A percentile compares a stretch with the other conserved stretches of the same genome.
These are phyloP conservation scores for Globisporangium echinulatum DNA, from an alignment of 352 stramenopile genomes.

Conservation along the genomic window DNA sequence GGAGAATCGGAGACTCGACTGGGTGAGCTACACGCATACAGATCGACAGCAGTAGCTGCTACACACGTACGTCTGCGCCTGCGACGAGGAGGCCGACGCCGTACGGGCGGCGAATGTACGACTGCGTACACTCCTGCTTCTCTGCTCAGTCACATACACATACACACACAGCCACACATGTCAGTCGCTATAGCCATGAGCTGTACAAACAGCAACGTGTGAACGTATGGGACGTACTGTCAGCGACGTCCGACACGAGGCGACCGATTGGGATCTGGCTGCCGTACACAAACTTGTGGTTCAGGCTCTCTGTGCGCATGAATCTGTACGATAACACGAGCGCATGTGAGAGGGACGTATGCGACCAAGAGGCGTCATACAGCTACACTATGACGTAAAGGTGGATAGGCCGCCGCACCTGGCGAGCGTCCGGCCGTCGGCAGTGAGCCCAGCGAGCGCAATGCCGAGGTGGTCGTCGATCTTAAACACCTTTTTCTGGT, in stretches of 20 bases:
- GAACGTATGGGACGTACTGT: slow-evolving; percentile 48
- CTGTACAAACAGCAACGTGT: too few species aligned
- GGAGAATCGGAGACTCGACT: too few species aligned
- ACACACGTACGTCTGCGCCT: slow-evolving; percentile 51
- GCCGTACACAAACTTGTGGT: slow-evolving; percentile 99
- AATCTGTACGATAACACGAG: slow-evolving; percentile 37
- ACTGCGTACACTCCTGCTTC: slow-evolving; percentile 99
- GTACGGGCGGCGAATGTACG: slow-evolving; percentile 98
- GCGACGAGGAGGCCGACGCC: slow-evolving; percentile 97
- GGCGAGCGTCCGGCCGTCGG: slow-evolving; percentile 94
- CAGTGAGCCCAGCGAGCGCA: slow-evolving; percentile 96
- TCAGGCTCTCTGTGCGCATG: slow-evolving; percentile 97
- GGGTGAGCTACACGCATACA: slow-evolving; percentile 20
- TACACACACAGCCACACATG: neutral
- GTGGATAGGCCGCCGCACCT: slow-evolving; percentile 15
- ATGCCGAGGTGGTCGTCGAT: slow-evolving; percentile 99
- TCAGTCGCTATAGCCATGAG: neutral
- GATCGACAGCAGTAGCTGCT: too few species aligned
- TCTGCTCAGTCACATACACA: slow-evolving; percentile 25
- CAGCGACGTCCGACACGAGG: slow-evolving; percentile 95
- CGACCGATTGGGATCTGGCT: slow-evolving; percentile 91
- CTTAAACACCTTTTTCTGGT: slow-evolving; percentile 98
- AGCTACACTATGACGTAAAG: too few species aligned
- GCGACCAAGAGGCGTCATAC: too few species aligned
- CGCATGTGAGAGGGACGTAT: too few species aligned